Evolutionary conservation across 805 yeast genomes (phyloP).

Genomic region (Ogataea neopini): DNA sequence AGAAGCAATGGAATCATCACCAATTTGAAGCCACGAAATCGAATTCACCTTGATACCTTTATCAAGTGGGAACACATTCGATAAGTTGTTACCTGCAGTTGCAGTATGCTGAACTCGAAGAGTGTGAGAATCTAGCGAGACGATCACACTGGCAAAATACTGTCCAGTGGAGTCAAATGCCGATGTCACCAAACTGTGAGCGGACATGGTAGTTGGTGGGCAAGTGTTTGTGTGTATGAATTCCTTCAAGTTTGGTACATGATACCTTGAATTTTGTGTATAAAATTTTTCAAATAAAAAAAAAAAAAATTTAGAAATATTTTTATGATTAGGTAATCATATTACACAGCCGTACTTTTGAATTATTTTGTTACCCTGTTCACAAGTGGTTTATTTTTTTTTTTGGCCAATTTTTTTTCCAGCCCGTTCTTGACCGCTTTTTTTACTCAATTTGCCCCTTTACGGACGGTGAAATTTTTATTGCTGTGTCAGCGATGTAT

Average conservation of each 20-base stretch:
- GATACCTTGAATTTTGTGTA: neutral
- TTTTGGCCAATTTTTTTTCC: neutral
- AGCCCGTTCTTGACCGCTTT: slow-evolving; percentile 2
- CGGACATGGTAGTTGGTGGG: slow-evolving; percentile 7
- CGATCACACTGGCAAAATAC: slow-evolving; percentile 61
- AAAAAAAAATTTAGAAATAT: neutral
- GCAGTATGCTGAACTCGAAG: slow-evolving; percentile 58
- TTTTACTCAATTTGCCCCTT: slow-evolving; percentile 2
- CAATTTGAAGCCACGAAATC: slow-evolving; percentile 50
- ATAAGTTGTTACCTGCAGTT: slow-evolving; percentile 37
- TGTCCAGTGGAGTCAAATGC: slow-evolving; percentile 64
- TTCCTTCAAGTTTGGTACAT: neutral
- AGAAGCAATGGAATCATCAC: slow-evolving; percentile 4
- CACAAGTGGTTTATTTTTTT: neutral
- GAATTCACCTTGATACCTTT: slow-evolving; percentile 50
- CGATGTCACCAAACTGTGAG: slow-evolving; percentile 34
- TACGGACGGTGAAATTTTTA: slow-evolving; percentile 2
- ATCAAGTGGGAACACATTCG: slow-evolving; percentile 50
- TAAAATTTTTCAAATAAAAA: slow-evolving; percentile 17
- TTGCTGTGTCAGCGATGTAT: slow-evolving; percentile 4
- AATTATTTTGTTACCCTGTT: neutral
- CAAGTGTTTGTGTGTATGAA: neutral
- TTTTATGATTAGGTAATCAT: neutral
- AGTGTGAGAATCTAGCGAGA: slow-evolving; percentile 71
- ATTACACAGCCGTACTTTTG: slow-evolving; percentile 14